Conservation (phyloP, 768 basidiomycete species). For the Serendipita sp. region DNA sequence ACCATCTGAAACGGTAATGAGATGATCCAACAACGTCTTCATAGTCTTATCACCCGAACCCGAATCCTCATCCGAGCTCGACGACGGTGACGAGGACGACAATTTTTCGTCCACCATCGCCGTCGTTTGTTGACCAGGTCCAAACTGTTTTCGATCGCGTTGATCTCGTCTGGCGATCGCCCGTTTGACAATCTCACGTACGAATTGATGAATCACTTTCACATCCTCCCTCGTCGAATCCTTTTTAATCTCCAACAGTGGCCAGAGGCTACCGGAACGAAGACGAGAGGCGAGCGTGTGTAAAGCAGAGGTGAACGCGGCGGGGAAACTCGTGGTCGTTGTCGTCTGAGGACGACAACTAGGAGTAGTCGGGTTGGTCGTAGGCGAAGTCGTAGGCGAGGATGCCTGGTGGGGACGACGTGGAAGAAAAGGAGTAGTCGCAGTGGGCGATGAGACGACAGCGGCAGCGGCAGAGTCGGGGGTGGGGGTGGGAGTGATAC, state of each 20-base stretch:
- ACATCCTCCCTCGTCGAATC: slow-evolving; percentile 32
- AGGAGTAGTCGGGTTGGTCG: slow-evolving; percentile 30
- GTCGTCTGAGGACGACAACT: slow-evolving; percentile 27
- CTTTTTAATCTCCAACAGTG: slow-evolving; percentile 34
- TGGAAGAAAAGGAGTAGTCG: not conserved
- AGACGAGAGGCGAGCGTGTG: not conserved
- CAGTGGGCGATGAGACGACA: slow-evolving; percentile 10
- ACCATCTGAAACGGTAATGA: slow-evolving; percentile 41
- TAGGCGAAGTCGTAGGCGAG: slow-evolving; percentile 15
- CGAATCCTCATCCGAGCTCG: slow-evolving; percentile 13
- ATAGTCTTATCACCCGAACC: slow-evolving; percentile 12
- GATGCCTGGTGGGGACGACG: slow-evolving; percentile 3
- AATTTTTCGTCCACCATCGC: no score
- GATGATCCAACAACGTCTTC: slow-evolving; percentile 31
- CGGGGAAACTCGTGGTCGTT: slow-evolving; percentile 29
- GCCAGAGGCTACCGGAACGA: slow-evolving; percentile 23
- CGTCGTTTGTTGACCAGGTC: not conserved
- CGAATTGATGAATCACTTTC: slow-evolving; percentile 31
- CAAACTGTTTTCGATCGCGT: slow-evolving; percentile 22
- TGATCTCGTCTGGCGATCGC: slow-evolving; percentile 29
- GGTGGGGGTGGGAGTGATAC: slow-evolving; percentile 14
- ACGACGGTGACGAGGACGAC: not conserved
- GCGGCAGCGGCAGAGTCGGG: slow-evolving; percentile 28
- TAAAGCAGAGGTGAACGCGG: slow-evolving; percentile 25
- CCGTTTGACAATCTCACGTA: slow-evolving; percentile 35